phyloP scores from a whole-genome alignment of 129 eudicot genomes.

The Solidago caesia region DNA sequence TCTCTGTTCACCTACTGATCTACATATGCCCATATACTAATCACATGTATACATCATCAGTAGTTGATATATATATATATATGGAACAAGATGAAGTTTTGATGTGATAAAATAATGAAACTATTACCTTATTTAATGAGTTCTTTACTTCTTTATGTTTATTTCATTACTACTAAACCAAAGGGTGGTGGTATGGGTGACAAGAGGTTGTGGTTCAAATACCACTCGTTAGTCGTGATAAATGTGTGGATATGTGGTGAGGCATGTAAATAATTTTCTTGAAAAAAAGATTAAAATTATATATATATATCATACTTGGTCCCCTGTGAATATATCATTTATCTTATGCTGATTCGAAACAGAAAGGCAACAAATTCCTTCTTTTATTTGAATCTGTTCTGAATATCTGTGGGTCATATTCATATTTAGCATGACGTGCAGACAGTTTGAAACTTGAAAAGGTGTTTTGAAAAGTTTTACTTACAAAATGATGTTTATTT shows the following conservation, averaged over 20 bases:
- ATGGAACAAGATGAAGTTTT: background rate
- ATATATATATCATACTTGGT: no score
- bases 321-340: no score
- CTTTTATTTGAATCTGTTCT: no score
- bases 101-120: background rate
- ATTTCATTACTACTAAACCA: background rate
- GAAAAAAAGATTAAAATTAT: no score
- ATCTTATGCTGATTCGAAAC: no score
- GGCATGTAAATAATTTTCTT: background rate
- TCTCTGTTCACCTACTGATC: background rate
- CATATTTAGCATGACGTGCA: conserved; percentile 48
- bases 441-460: conserved; percentile 52
- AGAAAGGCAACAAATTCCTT: no score
- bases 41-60: background rate
- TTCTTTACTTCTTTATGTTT: conserved; percentile 6
- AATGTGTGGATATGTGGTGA: background rate
- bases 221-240: no score
- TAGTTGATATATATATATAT: no score
- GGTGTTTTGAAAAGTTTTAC: no score
- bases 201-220: no score
- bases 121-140: background rate
- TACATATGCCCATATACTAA: background rate
- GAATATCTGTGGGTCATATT: no score
- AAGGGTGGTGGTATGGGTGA: no score
- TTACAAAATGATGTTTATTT: conserved; percentile 42